Evolutionary conservation across 306 rosid genomes (phyloP), one percentile per base, ranked within the genome.

Genomic region (Elaeagnus macrophylla): DNA sequence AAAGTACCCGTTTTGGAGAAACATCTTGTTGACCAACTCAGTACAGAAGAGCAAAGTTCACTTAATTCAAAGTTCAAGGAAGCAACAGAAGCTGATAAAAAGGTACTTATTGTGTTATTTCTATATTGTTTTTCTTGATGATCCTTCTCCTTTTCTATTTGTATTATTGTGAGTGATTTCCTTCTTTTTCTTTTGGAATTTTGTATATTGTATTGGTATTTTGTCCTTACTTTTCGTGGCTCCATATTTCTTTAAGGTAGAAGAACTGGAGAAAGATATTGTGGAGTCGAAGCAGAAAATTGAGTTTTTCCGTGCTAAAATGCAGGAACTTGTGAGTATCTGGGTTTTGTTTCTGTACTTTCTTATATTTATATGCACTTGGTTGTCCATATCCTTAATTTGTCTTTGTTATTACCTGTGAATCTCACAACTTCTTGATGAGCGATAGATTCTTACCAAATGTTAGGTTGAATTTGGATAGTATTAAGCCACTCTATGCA

Each of bases 241-340:
- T 60, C 51, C 39, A 50, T 78, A 52, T 67, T 63, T 25, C n/a
- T n/a, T 71, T 73, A 77, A 93, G 99, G 99, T 93, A 65, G 90
- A 72, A 75, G 95, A 80, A 66, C 73, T 88, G 69, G 96, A 93
- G 83, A 88, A 84, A 77, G 95, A 82, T 69, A 87, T 87, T 64
- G 56, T 59, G 65, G 95, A 84, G 37, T 73, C 96, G 10, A 82
- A 72, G 70, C 79, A 82, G 81, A 93, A 93, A 77, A 84, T 93
- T 54, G 85, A 79, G 65, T 93, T 69, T 63, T 93, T 2, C 67
- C 85, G 85, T 32, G 49, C 79, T 43, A 87, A 87, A 76, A 93
- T 93, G 99, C 99, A 93, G 77, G 96, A 93, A 72, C 89, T 93
- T 51, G 99, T 93, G 64, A 84, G 99, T 81, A 67, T 44, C 19